Conservation (phyloP, 495 filamentous ascomycete species). For the Opeltia flavorubescens region DNA sequence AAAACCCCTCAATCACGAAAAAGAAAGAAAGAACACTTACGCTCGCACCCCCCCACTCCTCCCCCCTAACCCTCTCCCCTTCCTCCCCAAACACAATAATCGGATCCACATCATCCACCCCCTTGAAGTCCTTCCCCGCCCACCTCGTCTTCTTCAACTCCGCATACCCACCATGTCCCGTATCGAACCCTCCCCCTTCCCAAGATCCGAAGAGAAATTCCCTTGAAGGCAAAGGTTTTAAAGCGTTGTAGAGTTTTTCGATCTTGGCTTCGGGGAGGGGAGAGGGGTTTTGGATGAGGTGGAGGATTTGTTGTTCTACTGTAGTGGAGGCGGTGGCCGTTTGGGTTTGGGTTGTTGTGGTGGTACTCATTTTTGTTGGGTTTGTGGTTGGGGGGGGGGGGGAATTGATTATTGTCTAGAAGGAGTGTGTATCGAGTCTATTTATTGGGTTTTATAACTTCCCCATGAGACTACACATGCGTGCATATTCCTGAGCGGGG, state of each 20-base stretch:
- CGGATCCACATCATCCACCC: slow-evolving; percentile 20
- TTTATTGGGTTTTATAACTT: too few species aligned
- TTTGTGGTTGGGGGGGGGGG: too few species aligned
- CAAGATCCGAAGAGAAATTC: slow-evolving; percentile 15
- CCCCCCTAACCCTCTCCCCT: slow-evolving; percentile 13
- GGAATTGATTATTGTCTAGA: too few species aligned
- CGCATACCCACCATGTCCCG: slow-evolving; percentile 14
- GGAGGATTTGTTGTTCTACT: not conserved
- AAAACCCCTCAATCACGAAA: not conserved
- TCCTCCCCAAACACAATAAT: slow-evolving; percentile 14
- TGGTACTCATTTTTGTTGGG: too few species aligned
- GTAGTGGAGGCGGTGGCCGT: too few species aligned
- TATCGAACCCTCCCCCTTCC: slow-evolving; percentile 18
- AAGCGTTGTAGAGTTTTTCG: not conserved
- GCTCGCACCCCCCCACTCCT: slow-evolving; percentile 15
- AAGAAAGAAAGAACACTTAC: slow-evolving; percentile 4
- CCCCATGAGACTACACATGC: too few species aligned
- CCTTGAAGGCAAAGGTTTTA: not conserved
- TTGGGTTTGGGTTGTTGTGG: too few species aligned
- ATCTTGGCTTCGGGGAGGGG: not conserved
- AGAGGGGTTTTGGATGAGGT: not conserved
- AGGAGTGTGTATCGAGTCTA: too few species aligned
- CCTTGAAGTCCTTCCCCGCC: slow-evolving; percentile 19
- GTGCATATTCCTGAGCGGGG: too few species aligned
- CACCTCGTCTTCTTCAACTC: slow-evolving; percentile 13